Evolutionary conservation across 1,139 yeast genomes (phyloP).

Genomic region (Zygoascus sp.): DNA sequence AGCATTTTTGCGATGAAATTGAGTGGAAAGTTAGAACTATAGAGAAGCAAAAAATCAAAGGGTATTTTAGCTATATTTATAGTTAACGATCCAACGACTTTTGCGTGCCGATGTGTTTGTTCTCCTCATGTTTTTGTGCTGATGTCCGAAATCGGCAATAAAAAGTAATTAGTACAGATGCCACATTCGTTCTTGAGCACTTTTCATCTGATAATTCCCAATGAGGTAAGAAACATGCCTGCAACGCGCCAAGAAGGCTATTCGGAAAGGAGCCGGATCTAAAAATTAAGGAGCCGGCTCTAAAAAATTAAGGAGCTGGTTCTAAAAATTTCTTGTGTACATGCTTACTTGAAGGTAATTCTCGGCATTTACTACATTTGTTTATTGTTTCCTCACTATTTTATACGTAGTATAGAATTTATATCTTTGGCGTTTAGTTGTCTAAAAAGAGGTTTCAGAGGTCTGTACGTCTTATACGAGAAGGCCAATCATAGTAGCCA

Average conservation of each 20-base stretch:
- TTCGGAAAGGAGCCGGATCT: neutral
- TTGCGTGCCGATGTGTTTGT: neutral
- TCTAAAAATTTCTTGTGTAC: no score
- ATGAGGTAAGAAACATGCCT: neutral
- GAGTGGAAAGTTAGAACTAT: no score
- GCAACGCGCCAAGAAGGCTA: neutral
- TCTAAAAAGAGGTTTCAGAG: no score
- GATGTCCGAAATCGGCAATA: neutral
- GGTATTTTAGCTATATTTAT: neutral
- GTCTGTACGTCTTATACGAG: neutral
- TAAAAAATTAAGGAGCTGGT: no score
- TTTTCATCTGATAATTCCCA: conserved; percentile 6
- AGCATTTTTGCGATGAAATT: conserved; percentile 12
- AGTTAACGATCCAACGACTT: neutral
- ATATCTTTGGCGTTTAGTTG: no score
- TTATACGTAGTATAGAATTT: no score
- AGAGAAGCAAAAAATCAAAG: no score
- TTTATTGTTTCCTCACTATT: no score
- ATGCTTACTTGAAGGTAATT: no score
- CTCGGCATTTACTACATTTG: no score
- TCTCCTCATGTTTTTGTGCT: neutral
- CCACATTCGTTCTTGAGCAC: neutral
- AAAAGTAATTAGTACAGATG: neutral
- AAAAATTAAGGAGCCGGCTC: neutral
- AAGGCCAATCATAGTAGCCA: neutral